Base-by-base conservation (phyloP, 23 red algal genomes). In the Gracilaria domingensis region DNA sequence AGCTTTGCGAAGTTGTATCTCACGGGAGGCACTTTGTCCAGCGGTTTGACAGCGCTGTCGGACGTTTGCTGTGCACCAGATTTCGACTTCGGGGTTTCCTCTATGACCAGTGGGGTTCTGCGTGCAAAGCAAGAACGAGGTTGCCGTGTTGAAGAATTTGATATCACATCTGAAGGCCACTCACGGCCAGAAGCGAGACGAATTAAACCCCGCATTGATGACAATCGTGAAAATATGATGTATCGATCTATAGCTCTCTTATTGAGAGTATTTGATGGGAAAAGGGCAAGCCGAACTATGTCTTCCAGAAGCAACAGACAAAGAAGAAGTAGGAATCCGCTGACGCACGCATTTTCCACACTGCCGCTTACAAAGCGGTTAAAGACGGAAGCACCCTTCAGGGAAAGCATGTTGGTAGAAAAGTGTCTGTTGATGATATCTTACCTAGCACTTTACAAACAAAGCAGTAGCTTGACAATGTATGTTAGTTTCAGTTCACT, bases 141-240 rank as follows among this genome's bases (percentile, higher is more conserved):
- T 49, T 25, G 70, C 8, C 8, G 40, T 18, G 38, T 2, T 77
- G 72, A 77, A 69, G 64, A 69, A 37, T 28, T 17, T 13, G 16
- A 36, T 20, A 77, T 48, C 2, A 77, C 0, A 26, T 50, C 20
- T 8, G 40, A 20, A 7, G 72, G 72, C 72, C 72, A 77, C 72
- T 77, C 72, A 11, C 23, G 38, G 5, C 72, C 72, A 14, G 6
- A 1, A 30, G 50, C 14, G 5, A 77, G 72, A 77, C 45, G 45
- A 42, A 13, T 13, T 9, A 77, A 14, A 77, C 72, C 72, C 12
- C 72, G 26, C 72, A 77, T 77, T 0, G 40, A 49, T 29, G 72
- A 77, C 40, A 77, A 13, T 5, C 72, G 38, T 18, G 72, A 77
- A 20, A 77, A 77, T 26, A 77, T 77, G 21, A 50, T 50, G 72